Evolutionary conservation across 2,329 filamentous ascomycete species (phyloP), one percentile per base, ranked within the genome.

Genomic region (Alternaria postmessia): DNA sequence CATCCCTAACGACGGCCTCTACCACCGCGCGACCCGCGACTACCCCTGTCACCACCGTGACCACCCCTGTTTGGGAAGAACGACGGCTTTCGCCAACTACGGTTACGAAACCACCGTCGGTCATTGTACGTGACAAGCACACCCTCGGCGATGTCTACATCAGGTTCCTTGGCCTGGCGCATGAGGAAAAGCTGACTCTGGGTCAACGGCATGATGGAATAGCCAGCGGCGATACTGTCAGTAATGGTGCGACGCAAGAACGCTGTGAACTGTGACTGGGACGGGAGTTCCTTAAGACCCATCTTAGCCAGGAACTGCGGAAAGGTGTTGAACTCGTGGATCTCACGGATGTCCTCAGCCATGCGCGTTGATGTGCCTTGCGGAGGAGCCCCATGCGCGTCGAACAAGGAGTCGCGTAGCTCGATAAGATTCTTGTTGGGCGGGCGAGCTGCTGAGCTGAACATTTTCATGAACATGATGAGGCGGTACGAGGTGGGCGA

Each of bases 391-490:
- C 85, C 28, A 85, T 76, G 4, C 85, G 78, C 75, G 7, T 77
- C 71, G 68, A 85, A 85, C 32, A 36, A 16, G 32, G 32, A 36
- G 14, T 36, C 32, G 5, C 80, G 78, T 30, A 85, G 69, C 48
- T 80, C 61, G 3, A 47, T 49, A 4, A 85, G 73, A 1, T 78
- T 64, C 32, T 76, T 79, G 7, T 68, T 67, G 2, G 74, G 67
- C 0, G 77, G 77, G 3, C 83, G 78, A 4, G 81, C 82, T 0
- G 78, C 81, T 48, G 73, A 79, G 9, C 80, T 80, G 71, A 86
- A 85, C 14, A 85, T 75, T 57, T 83, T 82, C 9, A 81, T 79
- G 72, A 86, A 84, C 83, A 86, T 85, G 26, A 86, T 76, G 4
- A 85, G 78, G 2, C 82, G 80, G 67, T 85, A 85, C 0, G 81